These are phyloP conservation scores for Deinandra increscens DNA, from an alignment of 129 eudicot species.

Conservation along the genomic window DNA sequence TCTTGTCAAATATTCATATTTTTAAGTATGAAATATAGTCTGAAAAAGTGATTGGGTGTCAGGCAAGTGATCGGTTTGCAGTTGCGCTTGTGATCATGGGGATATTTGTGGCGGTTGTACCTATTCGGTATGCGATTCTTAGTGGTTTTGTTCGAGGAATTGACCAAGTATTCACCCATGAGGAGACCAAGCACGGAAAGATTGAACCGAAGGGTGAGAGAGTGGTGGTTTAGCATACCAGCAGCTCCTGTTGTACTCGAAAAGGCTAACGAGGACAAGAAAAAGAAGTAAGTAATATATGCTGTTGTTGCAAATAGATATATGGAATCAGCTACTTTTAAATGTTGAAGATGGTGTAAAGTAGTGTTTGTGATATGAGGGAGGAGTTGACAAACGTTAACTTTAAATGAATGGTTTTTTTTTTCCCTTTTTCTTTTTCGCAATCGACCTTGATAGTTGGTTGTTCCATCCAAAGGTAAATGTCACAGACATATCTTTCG, in stretches of 20 bases:
- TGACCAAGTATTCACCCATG: constrained; percentile 70
- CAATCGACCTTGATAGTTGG: too few relatives aligned
- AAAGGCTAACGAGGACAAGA: constrained; percentile 62
- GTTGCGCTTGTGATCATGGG: constrained; percentile 44
- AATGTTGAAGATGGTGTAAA: not conserved
- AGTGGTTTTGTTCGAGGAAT: constrained; percentile 53
- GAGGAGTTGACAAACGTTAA: too few relatives aligned
- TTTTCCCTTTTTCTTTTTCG: too few relatives aligned
- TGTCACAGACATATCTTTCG: too few relatives aligned
- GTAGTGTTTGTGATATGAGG: too few relatives aligned
- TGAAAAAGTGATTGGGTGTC: constrained; percentile 17
- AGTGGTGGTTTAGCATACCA: constrained; percentile 99
- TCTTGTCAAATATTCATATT: not conserved
- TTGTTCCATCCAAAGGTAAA: too few relatives aligned
- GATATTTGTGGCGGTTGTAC: constrained; percentile 49
- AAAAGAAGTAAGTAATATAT: constrained; percentile 42
- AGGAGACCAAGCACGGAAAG: constrained; percentile 69
- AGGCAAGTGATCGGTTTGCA: constrained; percentile 79
- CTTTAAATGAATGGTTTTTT: too few relatives aligned
- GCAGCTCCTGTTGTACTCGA: constrained; percentile 84
- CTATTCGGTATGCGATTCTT: constrained; percentile 48
- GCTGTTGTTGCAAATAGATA: not conserved
- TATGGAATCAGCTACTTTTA: not conserved
- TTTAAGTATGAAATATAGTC: not conserved
- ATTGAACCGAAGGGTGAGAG: constrained; percentile 65